Evolutionary conservation across 257 asterid genomes (phyloP), one percentile per base, ranked within the genome.

Genomic region (Paulownia fortunei): DNA sequence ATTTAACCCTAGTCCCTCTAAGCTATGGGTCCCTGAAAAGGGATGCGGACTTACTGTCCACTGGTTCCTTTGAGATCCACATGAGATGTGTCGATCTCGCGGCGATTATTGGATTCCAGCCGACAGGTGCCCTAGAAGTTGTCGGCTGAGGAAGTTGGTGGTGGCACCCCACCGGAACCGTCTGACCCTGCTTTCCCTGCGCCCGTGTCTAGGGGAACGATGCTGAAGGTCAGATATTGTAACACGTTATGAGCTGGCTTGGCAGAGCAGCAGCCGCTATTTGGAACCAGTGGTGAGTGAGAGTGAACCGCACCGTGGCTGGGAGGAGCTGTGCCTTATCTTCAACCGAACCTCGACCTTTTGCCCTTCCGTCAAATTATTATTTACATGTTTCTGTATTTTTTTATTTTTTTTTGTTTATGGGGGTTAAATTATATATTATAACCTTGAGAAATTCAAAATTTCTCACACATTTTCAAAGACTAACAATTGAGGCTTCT

Each of bases 261-360:
- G 80, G 3, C 80, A 76, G 74, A 76, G 80, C 80, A 65, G 80
- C 80, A 76, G 80, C 67, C 42, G 74, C 74, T 64, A 75, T 51
- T n/a, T 13, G 74, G 74, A 2, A 13, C 13, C 51, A 5, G 30
- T 21, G 32, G 51, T 3, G n/a, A 1, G 37, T 46, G 73, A 30
- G 2, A 24, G 51, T 1, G 5, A n/a, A n/a, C 54, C 39, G 56
- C 41, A 9, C 34, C 54, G 18, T 39, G 77, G 15, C 49, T 2
- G 9, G 8, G 49, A 0, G 66, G 32, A 5, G 7, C 37, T 15
- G 34, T 26, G 3, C 44, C 39, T 3, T 47, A 1, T 24, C 78
- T 59, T 74, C 71, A 74, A 74, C 21, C 79, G 79, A 74, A 74
- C 79, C 62, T 42, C 79, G 70, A 73, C 78, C 78, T 73, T 73